phyloP scores from a whole-genome alignment of 805 yeast genomes.

The Candida suzukii region DNA sequence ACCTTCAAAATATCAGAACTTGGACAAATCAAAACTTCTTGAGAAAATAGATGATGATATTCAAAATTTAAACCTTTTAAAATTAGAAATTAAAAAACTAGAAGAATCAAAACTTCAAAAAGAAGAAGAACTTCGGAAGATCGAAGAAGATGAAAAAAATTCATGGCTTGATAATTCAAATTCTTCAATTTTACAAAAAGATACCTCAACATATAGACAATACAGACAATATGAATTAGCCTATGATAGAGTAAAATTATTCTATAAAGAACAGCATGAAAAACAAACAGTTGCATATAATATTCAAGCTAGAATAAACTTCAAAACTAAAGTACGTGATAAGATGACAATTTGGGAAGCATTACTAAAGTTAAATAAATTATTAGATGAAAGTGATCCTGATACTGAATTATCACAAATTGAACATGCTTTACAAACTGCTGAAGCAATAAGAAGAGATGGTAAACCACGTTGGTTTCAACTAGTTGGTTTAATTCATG shows the following conservation, averaged over 20 bases:
- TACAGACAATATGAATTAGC: conserved; percentile 66
- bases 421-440: conserved; percentile 70
- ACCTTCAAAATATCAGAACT: too few species aligned
- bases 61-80: conserved; percentile 31
- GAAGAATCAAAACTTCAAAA: conserved; percentile 10
- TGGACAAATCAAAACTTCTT: conserved; percentile 25
- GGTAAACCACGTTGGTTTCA: conserved; percentile 73
- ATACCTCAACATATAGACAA: conserved; percentile 16
- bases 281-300: conserved; percentile 69
- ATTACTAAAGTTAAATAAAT: conserved; percentile 48
- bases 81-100: conserved; percentile 20
- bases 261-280: conserved; percentile 62
- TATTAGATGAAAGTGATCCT: conserved; percentile 68
- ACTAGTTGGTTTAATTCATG: conserved; percentile 65
- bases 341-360: conserved; percentile 72
- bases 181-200: background rate
- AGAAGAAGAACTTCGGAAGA: conserved; percentile 7
- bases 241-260: conserved; percentile 57
- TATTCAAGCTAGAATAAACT: conserved; percentile 63
- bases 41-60: conserved; percentile 38
- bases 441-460: conserved; percentile 64
- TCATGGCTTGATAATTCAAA: conserved; percentile 1
- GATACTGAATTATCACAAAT: conserved; percentile 70
- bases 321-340: conserved; percentile 61
- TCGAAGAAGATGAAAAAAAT: conserved; percentile 1